Evolutionary conservation across 2,329 filamentous ascomycete species (phyloP).

Genomic region (Fusarium chaquense): DNA sequence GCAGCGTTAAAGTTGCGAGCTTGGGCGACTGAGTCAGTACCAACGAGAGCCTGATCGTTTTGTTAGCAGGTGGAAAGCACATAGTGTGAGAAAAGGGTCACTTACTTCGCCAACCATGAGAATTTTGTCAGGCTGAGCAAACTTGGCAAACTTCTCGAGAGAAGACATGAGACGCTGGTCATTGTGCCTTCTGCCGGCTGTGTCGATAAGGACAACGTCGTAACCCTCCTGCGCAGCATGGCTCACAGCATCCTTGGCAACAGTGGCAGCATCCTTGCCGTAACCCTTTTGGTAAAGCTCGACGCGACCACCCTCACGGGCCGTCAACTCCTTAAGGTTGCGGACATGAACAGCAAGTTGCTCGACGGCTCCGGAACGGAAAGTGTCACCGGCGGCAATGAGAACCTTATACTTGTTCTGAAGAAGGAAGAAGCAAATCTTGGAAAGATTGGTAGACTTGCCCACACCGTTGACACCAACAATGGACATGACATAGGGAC

Average conservation of each 20-base stretch:
- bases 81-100: not conserved
- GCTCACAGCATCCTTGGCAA: conserved; percentile 92
- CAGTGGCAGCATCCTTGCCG: conserved; percentile 95
- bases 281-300: conserved; percentile 98
- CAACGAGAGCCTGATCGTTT: conserved; percentile 78
- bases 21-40: conserved; percentile 94
- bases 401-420: conserved; percentile 98
- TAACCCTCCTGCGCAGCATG: conserved; percentile 81
- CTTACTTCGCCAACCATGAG: conserved; percentile 83
- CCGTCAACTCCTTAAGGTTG: conserved; percentile 89
- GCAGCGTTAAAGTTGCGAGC: conserved; percentile 95
- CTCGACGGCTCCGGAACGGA: conserved; percentile 96
- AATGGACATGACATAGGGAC: conserved; percentile 97
- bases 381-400: conserved; percentile 95
- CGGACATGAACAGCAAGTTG: conserved; percentile 95
- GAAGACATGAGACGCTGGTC: conserved; percentile 96
- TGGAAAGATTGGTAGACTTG: conserved; percentile 97
- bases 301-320: conserved; percentile 84
- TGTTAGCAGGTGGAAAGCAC: conserved; percentile 8
- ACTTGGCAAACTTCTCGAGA: conserved; percentile 96
- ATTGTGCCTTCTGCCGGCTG: conserved; percentile 93
- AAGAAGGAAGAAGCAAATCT: conserved; percentile 97
- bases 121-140: conserved; percentile 97
- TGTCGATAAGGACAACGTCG: conserved; percentile 97
- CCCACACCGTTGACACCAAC: conserved; percentile 98